Conservation (phyloP, 495 filamentous ascomycete species). For the Talaromyces thailandensis region DNA sequence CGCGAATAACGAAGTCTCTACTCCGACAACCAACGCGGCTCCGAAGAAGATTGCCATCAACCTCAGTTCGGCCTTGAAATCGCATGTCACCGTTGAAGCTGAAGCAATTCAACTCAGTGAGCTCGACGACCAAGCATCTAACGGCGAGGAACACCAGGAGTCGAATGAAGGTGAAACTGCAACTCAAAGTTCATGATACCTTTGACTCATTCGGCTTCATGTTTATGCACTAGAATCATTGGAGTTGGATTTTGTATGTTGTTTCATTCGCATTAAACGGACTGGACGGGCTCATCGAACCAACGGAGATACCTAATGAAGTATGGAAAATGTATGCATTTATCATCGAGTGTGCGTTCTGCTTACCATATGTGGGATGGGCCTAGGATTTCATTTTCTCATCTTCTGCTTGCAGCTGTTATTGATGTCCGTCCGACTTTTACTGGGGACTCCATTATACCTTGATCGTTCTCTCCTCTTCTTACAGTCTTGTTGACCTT, state of each 20-base stretch:
- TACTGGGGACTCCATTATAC: background rate
- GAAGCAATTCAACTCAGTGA: conserved; percentile 6
- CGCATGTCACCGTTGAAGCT: conserved; percentile 5
- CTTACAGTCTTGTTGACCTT: background rate
- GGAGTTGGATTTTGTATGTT: conserved; percentile 3
- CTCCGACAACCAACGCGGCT: conserved; percentile 21
- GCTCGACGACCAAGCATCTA: background rate
- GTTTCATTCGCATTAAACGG: conserved; percentile 8
- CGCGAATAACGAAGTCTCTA: conserved; percentile 10
- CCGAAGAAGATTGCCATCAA: conserved; percentile 46
- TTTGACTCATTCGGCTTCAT: background rate
- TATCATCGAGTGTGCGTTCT: background rate
- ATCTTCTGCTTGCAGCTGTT: conserved; percentile 10
- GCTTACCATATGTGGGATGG: background rate
- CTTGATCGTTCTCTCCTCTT: background rate
- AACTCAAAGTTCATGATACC: background rate
- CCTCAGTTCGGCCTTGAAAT: conserved; percentile 15
- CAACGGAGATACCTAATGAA: conserved; percentile 5
- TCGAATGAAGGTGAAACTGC: background rate
- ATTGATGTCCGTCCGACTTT: background rate
- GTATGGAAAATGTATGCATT: conserved; percentile 12
- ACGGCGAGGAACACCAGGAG: background rate
- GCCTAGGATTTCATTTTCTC: background rate
- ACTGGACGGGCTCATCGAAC: background rate
- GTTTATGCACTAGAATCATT: conserved; percentile 2